Percentiles rank a stretch among this genome's conserved stretches.
Conservation (phyloP, 768 basidiomycete genomes). For the Lactarius evosmus region DNA sequence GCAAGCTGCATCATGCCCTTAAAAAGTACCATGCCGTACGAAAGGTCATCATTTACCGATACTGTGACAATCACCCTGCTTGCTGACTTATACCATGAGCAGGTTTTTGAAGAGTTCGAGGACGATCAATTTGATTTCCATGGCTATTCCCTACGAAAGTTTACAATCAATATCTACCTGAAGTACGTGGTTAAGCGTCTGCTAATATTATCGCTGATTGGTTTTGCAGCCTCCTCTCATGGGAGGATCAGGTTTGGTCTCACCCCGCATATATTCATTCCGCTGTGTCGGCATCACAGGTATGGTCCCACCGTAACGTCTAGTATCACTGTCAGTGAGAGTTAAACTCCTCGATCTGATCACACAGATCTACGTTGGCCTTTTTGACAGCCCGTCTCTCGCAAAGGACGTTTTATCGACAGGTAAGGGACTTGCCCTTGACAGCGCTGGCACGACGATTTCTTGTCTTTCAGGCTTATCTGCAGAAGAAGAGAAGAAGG, state of each 20-base stretch:
- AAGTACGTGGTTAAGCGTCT: slow-evolving; percentile 51
- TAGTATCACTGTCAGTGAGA: not conserved
- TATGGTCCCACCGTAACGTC: slow-evolving; percentile 33
- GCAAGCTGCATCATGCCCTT: slow-evolving; percentile 72
- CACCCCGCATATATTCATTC: slow-evolving; percentile 75
- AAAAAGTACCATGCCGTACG: slow-evolving; percentile 79
- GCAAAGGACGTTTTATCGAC: slow-evolving; percentile 39
- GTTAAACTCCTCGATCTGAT: slow-evolving; percentile 7
- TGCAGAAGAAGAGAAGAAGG: slow-evolving; percentile 71
- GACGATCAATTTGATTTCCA: slow-evolving; percentile 99
- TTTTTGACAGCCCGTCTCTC: slow-evolving; percentile 70
- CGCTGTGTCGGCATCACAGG: slow-evolving; percentile 66
- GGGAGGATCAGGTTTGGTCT: slow-evolving; percentile 77
- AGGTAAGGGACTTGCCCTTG: slow-evolving; percentile 24
- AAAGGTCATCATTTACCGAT: slow-evolving; percentile 48
- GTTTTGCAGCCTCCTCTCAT: slow-evolving; percentile 60
- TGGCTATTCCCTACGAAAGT: slow-evolving; percentile 86
- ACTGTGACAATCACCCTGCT: slow-evolving; percentile 5
- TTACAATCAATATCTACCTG: slow-evolving; percentile 80
- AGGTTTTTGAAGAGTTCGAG: slow-evolving; percentile 84
- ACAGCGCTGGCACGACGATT: not conserved
- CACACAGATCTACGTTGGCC: slow-evolving; percentile 64
- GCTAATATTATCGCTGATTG: not conserved
- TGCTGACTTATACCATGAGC: not conserved
- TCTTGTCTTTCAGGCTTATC: slow-evolving; percentile 39